Evolutionary conservation across 2,329 filamentous ascomycete genomes (phyloP), one percentile per base, ranked within the genome.

Genomic region (Fusarium sp.): DNA sequence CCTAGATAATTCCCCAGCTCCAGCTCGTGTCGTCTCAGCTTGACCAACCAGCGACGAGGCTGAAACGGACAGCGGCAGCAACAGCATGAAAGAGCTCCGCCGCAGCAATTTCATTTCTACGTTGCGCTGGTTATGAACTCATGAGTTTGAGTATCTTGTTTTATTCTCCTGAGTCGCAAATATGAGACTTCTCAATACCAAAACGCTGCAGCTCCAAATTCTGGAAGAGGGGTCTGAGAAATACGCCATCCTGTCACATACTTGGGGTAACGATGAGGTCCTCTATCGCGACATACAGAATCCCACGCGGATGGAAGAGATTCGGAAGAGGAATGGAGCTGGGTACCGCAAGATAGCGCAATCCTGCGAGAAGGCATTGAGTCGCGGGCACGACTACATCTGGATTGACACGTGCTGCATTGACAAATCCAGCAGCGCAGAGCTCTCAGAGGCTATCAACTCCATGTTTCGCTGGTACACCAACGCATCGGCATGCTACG

Each of bases 401-500:
- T 73, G 71, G 71, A 61, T 73, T 47, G 71, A 73, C 65, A 73
- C 71, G 23, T 73, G 71, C 61, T 73, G 71, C 61, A 73, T 73
- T 62, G 65, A 73, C 65, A 73, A 70, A 43, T 59, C 62, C 17
- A 73, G 56, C 55, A 73, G 71, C 56, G 67, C 71, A 24, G 71
- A 73, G 50, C 65, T 73, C 38, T 72, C 69, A 17, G 69, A 73
- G 47, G 58, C 71, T 17, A 43, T 73, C 59, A 73, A 73, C 43
- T 72, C 69, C 49, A 73, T 73, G 71, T 73, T 73, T 40, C 65
- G 55, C 24, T 73, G 71, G 71, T 73, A 73, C 56, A 63, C 20
- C 26, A 62, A 70, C 24, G 60, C 71, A 19, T 43, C 59, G 34
- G 24, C 55, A 26, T 73, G 71, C 56, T 73, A 64, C 21, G 71